phyloP scores from a whole-genome alignment of 2,329 filamentous ascomycete genomes.

The Microdochium trichocladiopsis region DNA sequence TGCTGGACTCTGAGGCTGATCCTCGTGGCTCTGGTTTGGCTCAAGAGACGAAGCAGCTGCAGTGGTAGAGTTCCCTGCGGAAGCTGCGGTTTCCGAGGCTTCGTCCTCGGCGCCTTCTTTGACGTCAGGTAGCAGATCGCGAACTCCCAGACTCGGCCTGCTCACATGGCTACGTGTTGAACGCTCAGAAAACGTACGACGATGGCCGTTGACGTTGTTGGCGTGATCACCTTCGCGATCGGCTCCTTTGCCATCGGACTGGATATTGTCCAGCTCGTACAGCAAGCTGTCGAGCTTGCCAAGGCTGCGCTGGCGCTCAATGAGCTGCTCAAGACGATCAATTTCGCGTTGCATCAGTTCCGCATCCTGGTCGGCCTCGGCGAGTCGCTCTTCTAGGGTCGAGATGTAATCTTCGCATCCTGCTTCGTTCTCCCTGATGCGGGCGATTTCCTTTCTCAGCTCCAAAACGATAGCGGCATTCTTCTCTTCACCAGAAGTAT shows the following conservation, averaged over 20 bases:
- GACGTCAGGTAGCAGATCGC: constrained; percentile 47
- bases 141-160: constrained; percentile 41
- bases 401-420: constrained; percentile 96
- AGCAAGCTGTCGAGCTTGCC: constrained; percentile 91
- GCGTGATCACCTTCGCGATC: constrained; percentile 26
- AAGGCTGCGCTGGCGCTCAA: constrained; percentile 90
- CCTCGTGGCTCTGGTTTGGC: constrained; percentile 18
- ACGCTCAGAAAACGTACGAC: constrained; percentile 40
- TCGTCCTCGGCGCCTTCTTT: constrained; percentile 31
- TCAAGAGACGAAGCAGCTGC: neutral
- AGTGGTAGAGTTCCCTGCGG: constrained; percentile 3
- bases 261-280: constrained; percentile 78
- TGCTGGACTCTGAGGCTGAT: constrained; percentile 60
- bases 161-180: constrained; percentile 48
- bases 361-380: constrained; percentile 91
- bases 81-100: constrained; percentile 9
- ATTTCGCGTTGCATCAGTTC: constrained; percentile 97
- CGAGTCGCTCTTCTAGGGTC: constrained; percentile 87
- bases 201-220: constrained; percentile 33
- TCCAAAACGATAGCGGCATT: constrained; percentile 80
- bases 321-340: constrained; percentile 85
- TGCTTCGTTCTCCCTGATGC: constrained; percentile 82
- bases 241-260: constrained; percentile 45
- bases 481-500: constrained; percentile 87
- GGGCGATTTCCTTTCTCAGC: constrained; percentile 82